Evolutionary conservation across 2,329 filamentous ascomycete species (phyloP), one percentile per base, ranked within the genome.

Genomic region (Trichoderma sp.): DNA sequence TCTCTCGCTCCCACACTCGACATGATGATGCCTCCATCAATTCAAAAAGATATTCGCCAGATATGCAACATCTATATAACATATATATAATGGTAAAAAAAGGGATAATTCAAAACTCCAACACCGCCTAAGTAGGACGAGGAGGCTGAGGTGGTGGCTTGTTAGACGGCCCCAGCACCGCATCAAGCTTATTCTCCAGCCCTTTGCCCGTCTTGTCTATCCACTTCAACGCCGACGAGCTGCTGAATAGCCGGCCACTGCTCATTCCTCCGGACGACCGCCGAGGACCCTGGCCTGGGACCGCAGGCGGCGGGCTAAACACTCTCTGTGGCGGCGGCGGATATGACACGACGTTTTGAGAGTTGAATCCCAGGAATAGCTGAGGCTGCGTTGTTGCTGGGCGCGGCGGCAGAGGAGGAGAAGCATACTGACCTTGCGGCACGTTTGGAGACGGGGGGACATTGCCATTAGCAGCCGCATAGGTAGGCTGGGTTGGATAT

Each of bases 131-230:
- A 13, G 7, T 36, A 13, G 66, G 69, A 6, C 47, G 70, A 55
- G 65, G 72, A 3, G 72, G 69, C 68, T 73, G 68, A 20, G 64
- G 63, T 8, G 62, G 55, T 30, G 57, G 74, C 23, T 62, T 63
- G 12, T 72, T 32, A 15, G 72, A 58, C n/a, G 72, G 53, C 1
- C 72, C 73, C 59, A 79, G 66, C 53, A 80, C 78, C 3, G 78
- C 75, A 26, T 77, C 80, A 58, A 81, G 72, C 39, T 76, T 80
- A 61, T 75, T 80, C 73, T 82, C 81, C 26, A 82, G 73, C 13
- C 77, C 78, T 59, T 80, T 76, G 28, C 78, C 78, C 30, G 80
- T 81, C 75, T 79, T 82, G 65, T 77, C 79, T 13, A 82, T 64
- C 77, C 80, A 81, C 68, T 78, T 80, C 71, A 79, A 76, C 1